Percentiles rank a stretch among this genome's conserved stretches.
phyloP scores from a whole-genome alignment of 441 rosid species.

The Jatropha podagrica region DNA sequence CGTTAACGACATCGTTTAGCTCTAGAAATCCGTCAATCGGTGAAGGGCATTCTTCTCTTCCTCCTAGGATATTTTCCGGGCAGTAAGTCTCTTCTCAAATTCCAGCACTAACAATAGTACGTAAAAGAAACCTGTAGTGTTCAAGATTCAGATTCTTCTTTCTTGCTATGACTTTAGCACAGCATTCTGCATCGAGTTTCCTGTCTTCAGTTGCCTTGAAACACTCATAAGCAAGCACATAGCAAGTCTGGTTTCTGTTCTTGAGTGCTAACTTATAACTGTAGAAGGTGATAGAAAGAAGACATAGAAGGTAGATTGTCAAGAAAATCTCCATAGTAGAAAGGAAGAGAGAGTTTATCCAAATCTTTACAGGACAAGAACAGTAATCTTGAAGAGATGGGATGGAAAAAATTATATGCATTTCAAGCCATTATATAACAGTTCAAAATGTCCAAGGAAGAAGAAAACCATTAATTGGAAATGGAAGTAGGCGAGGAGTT shows the following conservation, averaged over 20 bases:
- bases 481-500: too few relatives aligned
- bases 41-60: slow-evolving; percentile 50
- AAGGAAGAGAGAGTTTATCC: too few relatives aligned
- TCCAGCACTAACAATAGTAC: slow-evolving; percentile 52
- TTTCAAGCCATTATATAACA: too few relatives aligned
- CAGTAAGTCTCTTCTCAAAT: slow-evolving; percentile 60
- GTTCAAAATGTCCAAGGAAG: too few relatives aligned
- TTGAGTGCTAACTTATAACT: neutral
- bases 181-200: slow-evolving; percentile 51
- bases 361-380: too few relatives aligned
- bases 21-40: slow-evolving; percentile 40
- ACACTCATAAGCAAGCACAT: slow-evolving; percentile 65
- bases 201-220: slow-evolving; percentile 57
- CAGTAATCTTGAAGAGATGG: too few relatives aligned
- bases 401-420: too few relatives aligned
- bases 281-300: neutral
- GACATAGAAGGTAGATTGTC: neutral
- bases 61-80: slow-evolving; percentile 45
- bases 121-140: slow-evolving; percentile 54
- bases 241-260: slow-evolving; percentile 47
- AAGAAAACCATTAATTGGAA: too few relatives aligned
- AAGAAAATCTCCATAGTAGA: slow-evolving; percentile 1
- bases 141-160: slow-evolving; percentile 46
- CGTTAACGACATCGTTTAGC: slow-evolving; percentile 55
- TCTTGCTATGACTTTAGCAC: slow-evolving; percentile 35